phyloP scores from a whole-genome alignment of 352 stramenopile species.

The Phytophthora meadii region DNA sequence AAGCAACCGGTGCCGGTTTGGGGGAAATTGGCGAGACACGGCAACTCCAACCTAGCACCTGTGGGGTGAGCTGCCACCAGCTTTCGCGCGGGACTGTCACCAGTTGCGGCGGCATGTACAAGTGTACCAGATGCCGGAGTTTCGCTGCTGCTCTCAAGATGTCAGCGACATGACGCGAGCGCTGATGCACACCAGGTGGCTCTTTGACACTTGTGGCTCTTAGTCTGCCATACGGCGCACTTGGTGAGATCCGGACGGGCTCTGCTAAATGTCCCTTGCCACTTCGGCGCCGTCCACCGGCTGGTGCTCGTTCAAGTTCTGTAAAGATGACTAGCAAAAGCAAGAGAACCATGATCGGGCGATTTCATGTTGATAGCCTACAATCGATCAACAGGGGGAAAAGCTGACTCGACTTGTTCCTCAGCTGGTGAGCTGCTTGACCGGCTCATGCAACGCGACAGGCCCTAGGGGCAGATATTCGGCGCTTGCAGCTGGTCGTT shows the following conservation, averaged over 20 bases:
- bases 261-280: constrained; percentile 42
- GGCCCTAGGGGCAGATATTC: constrained; percentile 19
- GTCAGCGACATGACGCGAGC: constrained; percentile 40
- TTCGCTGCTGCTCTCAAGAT: constrained; percentile 36
- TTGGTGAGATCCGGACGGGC: constrained; percentile 34
- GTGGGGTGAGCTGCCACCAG: constrained; percentile 8
- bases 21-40: constrained; percentile 23
- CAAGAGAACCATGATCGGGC: constrained; percentile 7
- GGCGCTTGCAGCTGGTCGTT: constrained; percentile 31
- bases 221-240: constrained; percentile 19
- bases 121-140: constrained; percentile 16
- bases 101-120: constrained; percentile 11
- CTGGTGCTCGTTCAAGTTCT: constrained; percentile 11
- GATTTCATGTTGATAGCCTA: constrained; percentile 24
- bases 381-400: constrained; percentile 7
- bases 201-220: constrained; percentile 34
- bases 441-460: constrained; percentile 29
- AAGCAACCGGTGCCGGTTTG: constrained; percentile 12
- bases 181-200: constrained; percentile 37
- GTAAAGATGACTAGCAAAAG: constrained; percentile 35
- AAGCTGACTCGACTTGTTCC: constrained; percentile 29
- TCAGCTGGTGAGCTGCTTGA: constrained; percentile 33
- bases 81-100: constrained; percentile 6
- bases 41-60: constrained; percentile 15
- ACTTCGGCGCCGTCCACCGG: constrained; percentile 32